These are phyloP conservation scores for Dactylellina haptotyla DNA, from an alignment of 2,329 filamentous ascomycete genomes.

Conservation along the genomic window DNA sequence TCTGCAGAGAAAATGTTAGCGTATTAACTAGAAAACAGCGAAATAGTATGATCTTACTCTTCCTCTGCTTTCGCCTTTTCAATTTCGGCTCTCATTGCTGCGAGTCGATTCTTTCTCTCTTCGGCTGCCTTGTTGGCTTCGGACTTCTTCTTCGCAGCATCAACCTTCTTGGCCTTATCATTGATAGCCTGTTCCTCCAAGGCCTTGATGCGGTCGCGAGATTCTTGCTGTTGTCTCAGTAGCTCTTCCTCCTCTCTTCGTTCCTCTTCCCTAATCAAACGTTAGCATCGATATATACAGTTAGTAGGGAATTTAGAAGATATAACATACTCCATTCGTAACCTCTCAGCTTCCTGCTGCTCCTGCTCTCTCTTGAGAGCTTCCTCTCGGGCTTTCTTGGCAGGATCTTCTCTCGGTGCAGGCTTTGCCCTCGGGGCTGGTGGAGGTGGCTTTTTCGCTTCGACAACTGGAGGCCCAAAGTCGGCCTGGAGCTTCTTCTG, in stretches of 20 bases:
- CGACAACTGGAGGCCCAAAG: conserved; percentile 70
- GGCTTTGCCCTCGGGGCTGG: conserved; percentile 73
- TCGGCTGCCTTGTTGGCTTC: conserved; percentile 85
- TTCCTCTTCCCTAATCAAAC: conserved; percentile 73
- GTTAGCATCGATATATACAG: conserved; percentile 55
- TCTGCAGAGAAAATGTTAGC: conserved; percentile 50
- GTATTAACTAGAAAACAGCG: background rate
- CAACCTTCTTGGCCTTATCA: conserved; percentile 93
- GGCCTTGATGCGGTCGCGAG: conserved; percentile 82
- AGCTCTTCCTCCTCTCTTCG: conserved; percentile 81
- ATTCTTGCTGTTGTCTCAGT: conserved; percentile 79
- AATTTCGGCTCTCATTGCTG: conserved; percentile 86
- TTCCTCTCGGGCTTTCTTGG: conserved; percentile 73
- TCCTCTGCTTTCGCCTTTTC: conserved; percentile 87
- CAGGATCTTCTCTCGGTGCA: conserved; percentile 74
- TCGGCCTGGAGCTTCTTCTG: conserved; percentile 85
- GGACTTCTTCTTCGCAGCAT: conserved; percentile 92
- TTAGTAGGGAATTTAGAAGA: background rate
- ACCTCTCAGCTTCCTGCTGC: conserved; percentile 78
- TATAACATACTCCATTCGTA: conserved; percentile 81
- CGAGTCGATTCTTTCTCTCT: conserved; percentile 85
- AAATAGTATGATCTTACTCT: conserved; percentile 14
- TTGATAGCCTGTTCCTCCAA: conserved; percentile 93
- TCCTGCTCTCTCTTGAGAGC: conserved; percentile 68
- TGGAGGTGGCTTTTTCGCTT: conserved; percentile 72